Conservation (phyloP, 2,329 filamentous ascomycete genomes). For the Colletotrichum plurivorum region DNA sequence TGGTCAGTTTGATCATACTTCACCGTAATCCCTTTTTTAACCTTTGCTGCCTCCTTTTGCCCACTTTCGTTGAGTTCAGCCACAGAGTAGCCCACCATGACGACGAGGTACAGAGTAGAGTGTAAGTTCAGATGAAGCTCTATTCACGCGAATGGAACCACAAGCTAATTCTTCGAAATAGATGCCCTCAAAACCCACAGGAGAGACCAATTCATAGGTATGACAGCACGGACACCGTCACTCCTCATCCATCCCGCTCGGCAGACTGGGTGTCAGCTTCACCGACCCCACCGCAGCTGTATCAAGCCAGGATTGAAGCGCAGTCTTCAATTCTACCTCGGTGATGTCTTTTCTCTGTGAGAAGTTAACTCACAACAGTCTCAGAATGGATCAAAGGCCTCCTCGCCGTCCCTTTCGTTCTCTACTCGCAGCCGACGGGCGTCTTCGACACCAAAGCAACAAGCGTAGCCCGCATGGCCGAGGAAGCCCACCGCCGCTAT, state of each 20-base stretch:
- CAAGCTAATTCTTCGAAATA: slow-evolving; percentile 47
- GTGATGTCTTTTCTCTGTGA: background rate
- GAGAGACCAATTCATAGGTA: slow-evolving; percentile 89
- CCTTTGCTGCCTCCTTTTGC: background rate
- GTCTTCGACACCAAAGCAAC: slow-evolving; percentile 80
- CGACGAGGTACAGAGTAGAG: slow-evolving; percentile 78
- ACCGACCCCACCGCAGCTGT: background rate
- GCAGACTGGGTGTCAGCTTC: background rate
- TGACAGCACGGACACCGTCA: slow-evolving; percentile 32
- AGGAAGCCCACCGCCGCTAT: slow-evolving; percentile 88
- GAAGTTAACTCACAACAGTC: slow-evolving; percentile 10
- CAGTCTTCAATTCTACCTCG: background rate
- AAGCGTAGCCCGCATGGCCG: slow-evolving; percentile 79
- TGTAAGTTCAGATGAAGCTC: slow-evolving; percentile 67
- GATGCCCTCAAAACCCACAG: slow-evolving; percentile 85
- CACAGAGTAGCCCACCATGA: slow-evolving; percentile 61
- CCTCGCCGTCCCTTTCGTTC: slow-evolving; percentile 93
- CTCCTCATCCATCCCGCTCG: background rate
- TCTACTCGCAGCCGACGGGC: slow-evolving; percentile 94
- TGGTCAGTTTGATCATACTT: no score
- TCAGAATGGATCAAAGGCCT: slow-evolving; percentile 97
- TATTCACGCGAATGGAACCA: background rate
- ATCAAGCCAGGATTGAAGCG: background rate
- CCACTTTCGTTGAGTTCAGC: background rate
- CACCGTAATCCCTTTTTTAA: no score